A percentile compares a stretch with the other conserved stretches of the same genome.
phyloP scores from a whole-genome alignment of 768 basidiomycete genomes.

The Mycena venus region DNA sequence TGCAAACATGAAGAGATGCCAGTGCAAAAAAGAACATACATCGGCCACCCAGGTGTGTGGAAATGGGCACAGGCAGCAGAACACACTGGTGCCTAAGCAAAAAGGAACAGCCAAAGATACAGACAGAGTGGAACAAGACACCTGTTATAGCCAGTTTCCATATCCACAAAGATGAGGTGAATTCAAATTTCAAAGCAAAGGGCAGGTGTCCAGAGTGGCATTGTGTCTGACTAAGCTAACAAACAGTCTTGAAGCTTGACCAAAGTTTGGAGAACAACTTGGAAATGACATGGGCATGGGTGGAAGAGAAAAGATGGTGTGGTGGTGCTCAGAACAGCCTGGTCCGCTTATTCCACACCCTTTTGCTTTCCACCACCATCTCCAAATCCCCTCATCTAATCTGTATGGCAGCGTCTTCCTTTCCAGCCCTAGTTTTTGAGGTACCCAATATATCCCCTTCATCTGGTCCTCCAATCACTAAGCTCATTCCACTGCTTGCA shows the following conservation, averaged over 20 bases:
- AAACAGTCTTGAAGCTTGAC: background rate
- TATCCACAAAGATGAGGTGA: background rate
- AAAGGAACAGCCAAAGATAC: no score
- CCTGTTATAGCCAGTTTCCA: background rate
- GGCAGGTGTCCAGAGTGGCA: background rate
- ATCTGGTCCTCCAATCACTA: background rate
- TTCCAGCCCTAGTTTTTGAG: background rate
- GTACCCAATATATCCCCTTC: background rate
- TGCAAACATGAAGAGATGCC: no score
- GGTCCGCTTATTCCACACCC: background rate
- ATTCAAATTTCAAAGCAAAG: background rate
- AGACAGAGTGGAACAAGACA: no score
- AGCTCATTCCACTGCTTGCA: background rate
- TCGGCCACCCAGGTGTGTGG: no score
- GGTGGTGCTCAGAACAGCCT: background rate
- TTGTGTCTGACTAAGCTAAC: background rate
- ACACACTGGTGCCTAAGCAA: background rate
- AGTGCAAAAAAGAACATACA: no score
- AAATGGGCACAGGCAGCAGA: no score
- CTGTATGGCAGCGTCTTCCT: background rate
- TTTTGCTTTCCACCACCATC: conserved; percentile 6
- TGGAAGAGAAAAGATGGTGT: background rate
- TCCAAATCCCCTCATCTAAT: background rate
- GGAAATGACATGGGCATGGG: background rate
- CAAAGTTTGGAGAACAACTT: background rate